Evolutionary conservation across 1,284 basidiomycete species (phyloP).

Genomic region (Meripilus lineatus): DNA sequence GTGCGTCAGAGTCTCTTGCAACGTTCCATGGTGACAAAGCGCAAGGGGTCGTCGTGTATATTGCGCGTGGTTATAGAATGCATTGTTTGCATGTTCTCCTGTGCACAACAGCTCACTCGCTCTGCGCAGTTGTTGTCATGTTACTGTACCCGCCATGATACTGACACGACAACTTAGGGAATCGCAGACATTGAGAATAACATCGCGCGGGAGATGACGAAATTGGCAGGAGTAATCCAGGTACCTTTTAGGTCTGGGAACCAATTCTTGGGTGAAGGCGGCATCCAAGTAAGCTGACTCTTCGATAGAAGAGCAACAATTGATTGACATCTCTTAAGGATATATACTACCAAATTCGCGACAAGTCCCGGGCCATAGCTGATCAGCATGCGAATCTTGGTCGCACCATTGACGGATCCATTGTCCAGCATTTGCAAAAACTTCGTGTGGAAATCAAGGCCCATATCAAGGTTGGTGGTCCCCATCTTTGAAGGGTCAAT

Average conservation of each 20-base stretch:
- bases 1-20: too few species aligned
- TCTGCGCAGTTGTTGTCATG: too few species aligned
- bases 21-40: too few species aligned
- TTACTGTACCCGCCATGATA: too few species aligned
- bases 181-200: slow-evolving; percentile 95
- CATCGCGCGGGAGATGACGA: slow-evolving; percentile 90
- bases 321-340: slow-evolving; percentile 49
- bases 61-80: too few species aligned
- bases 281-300: slow-evolving; percentile 41
- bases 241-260: slow-evolving; percentile 95
- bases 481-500: neutral
- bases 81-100: too few species aligned
- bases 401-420: slow-evolving; percentile 94
- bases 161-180: slow-evolving; percentile 46
- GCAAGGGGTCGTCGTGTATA: too few species aligned
- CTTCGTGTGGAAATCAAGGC: slow-evolving; percentile 94
- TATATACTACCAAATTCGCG: slow-evolving; percentile 89
- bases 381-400: slow-evolving; percentile 97
- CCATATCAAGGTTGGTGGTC: slow-evolving; percentile 77
- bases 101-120: too few species aligned
- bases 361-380: slow-evolving; percentile 92
- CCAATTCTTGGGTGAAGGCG: slow-evolving; percentile 92
- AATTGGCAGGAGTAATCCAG: slow-evolving; percentile 96
- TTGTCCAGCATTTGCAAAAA: slow-evolving; percentile 97
- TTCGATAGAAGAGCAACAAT: neutral